These are phyloP conservation scores for Hypoxylon fuscum DNA, from an alignment of 495 filamentous ascomycete species.

Conservation along the genomic window DNA sequence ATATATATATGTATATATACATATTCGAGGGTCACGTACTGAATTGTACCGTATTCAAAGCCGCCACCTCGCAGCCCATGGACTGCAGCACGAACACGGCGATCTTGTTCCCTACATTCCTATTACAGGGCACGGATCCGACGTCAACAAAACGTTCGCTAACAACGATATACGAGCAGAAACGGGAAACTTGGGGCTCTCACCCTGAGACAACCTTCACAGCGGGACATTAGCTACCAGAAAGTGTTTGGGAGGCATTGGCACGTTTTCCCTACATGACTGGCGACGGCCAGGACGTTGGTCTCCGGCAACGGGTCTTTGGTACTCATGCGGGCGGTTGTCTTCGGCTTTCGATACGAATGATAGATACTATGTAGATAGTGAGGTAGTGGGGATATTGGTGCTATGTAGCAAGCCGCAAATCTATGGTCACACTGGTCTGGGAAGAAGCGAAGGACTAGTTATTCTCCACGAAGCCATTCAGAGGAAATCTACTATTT, in stretches of 20 bases:
- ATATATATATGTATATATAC: no score
- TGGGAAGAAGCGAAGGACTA: background rate
- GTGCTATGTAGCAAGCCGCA: background rate
- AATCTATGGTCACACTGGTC: constrained; percentile 1
- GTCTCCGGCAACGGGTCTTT: constrained; percentile 79
- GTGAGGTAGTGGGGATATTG: no score
- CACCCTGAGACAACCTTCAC: constrained; percentile 81
- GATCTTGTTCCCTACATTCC: constrained; percentile 97
- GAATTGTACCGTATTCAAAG: constrained; percentile 95
- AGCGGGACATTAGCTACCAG: constrained; percentile 46
- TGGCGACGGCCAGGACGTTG: constrained; percentile 89
- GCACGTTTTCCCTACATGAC: constrained; percentile 83
- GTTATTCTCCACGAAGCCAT: constrained; percentile 5
- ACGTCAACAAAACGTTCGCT: constrained; percentile 29
- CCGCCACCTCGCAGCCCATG: constrained; percentile 90
- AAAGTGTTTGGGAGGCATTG: constrained; percentile 24
- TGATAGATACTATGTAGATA: background rate
- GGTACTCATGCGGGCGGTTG: constrained; percentile 46
- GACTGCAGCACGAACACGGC: constrained; percentile 91
- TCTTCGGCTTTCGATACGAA: background rate
- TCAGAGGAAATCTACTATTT: background rate
- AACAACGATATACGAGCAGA: constrained; percentile 21
- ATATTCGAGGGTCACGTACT: constrained; percentile 65
- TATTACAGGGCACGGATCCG: constrained; percentile 56
- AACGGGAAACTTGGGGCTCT: constrained; percentile 46